A percentile compares a stretch with the other conserved stretches of the same genome.
Evolutionary conservation across 2,329 filamentous ascomycete species (phyloP).

Genomic region (Parafenestella ontariensis): DNA sequence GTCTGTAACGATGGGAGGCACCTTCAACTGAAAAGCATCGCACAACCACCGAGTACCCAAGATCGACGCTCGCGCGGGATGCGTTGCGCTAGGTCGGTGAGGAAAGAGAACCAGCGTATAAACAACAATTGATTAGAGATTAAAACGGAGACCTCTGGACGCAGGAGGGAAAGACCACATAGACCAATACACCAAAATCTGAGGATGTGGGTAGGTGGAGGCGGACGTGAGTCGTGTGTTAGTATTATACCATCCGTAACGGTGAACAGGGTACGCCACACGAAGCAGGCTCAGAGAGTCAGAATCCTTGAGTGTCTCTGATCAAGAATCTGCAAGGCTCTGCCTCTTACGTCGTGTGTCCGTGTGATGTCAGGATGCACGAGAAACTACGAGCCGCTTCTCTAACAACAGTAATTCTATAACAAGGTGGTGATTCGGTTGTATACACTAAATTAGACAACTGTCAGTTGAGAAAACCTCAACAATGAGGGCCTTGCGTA

Average conservation of each 20-base stretch:
- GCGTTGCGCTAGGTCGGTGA: not conserved
- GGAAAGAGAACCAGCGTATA: not conserved
- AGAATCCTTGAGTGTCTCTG: not conserved
- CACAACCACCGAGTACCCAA: not conserved
- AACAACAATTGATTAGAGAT: not conserved
- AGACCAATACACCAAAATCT: not conserved
- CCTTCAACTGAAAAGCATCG: not conserved
- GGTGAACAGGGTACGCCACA: not conserved
- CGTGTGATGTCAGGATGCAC: not conserved
- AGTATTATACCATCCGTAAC: not conserved
- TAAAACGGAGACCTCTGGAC: not conserved
- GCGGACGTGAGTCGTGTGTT: not conserved
- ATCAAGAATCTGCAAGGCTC: not conserved
- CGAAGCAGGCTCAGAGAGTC: not conserved
- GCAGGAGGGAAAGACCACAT: not conserved
- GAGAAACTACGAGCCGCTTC: not conserved
- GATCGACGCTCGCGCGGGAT: not conserved
- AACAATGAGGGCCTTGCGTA: not conserved
- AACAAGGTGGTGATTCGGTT: too few species aligned
- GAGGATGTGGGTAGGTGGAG: not conserved
- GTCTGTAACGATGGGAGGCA: conserved; percentile 1
- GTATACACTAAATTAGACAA: too few species aligned
- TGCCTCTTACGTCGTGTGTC: not conserved
- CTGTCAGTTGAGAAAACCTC: not conserved
- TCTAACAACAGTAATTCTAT: not conserved